Percentiles rank a stretch among this genome's conserved stretches.
These are phyloP conservation scores for Elsinoe necatrix DNA, from an alignment of 2,329 filamentous ascomycete genomes.

Conservation along the genomic window DNA sequence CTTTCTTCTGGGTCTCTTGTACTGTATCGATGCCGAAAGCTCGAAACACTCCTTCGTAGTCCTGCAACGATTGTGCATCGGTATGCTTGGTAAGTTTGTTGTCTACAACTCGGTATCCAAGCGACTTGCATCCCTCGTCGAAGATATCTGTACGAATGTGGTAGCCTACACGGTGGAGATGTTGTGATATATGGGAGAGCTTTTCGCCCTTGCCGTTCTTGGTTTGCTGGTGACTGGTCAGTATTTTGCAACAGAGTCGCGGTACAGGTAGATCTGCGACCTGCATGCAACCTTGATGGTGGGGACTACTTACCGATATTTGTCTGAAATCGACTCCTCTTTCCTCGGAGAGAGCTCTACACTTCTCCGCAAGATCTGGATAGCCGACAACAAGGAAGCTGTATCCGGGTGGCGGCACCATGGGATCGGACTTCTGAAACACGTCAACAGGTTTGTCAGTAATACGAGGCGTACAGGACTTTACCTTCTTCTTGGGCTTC, in stretches of 20 bases:
- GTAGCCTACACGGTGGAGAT: slow-evolving; percentile 54
- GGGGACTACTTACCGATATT: slow-evolving; percentile 47
- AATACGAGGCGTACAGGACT: neutral
- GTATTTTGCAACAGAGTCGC: neutral
- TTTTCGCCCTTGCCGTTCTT: slow-evolving; percentile 20
- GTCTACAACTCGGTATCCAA: slow-evolving; percentile 33
- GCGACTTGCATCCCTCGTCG: slow-evolving; percentile 46
- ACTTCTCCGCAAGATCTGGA: slow-evolving; percentile 49
- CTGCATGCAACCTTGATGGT: neutral
- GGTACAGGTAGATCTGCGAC: neutral
- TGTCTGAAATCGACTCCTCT: slow-evolving; percentile 47
- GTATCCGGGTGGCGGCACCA: slow-evolving; percentile 48
- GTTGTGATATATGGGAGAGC: slow-evolving; percentile 42
- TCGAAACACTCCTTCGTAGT: slow-evolving; percentile 16
- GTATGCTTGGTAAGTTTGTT: slow-evolving; percentile 24
- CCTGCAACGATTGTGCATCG: slow-evolving; percentile 18
- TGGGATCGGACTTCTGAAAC: neutral
- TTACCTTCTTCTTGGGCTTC: neutral
- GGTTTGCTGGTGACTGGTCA: slow-evolving; percentile 20
- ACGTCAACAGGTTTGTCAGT: neutral
- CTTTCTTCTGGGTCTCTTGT: slow-evolving; percentile 15
- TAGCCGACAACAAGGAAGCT: slow-evolving; percentile 54
- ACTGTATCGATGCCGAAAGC: slow-evolving; percentile 14
- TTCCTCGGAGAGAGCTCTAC: slow-evolving; percentile 52
- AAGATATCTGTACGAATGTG: slow-evolving; percentile 56